Evolutionary conservation across 352 stramenopile genomes (phyloP).

Genomic region (Pythium dissotocum): DNA sequence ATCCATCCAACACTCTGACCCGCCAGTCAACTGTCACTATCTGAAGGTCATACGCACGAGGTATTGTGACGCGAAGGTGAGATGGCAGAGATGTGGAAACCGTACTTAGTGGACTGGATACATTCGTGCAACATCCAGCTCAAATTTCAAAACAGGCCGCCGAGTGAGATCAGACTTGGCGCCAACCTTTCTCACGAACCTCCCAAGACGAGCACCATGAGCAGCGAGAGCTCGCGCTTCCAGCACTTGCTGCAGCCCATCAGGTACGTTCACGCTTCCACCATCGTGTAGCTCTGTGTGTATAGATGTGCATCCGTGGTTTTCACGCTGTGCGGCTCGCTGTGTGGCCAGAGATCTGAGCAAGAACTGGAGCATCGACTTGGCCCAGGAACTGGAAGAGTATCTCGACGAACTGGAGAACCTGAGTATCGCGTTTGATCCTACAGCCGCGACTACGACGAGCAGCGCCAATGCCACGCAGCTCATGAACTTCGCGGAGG

Average conservation of each 20-base stretch:
- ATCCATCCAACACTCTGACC: background rate
- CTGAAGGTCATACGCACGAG: background rate
- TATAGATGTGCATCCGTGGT: constrained; percentile 3
- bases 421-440: constrained; percentile 68
- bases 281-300: background rate
- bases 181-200: constrained; percentile 7
- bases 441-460: background rate
- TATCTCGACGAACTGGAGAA: constrained; percentile 89
- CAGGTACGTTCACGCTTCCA: constrained; percentile 40
- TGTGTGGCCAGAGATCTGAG: constrained; percentile 73
- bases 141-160: constrained; percentile 14
- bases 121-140: constrained; percentile 11
- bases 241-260: constrained; percentile 88
- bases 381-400: constrained; percentile 88
- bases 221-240: constrained; percentile 58
- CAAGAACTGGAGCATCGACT: constrained; percentile 91
- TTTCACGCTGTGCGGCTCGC: background rate
- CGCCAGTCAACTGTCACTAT: background rate
- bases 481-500: constrained; percentile 92
- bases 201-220: constrained; percentile 10
- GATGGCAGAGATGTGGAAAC: background rate
- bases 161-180: constrained; percentile 5
- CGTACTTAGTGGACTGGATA: background rate
- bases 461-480: constrained; percentile 3
- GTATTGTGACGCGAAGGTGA: background rate